Conservation (phyloP, 2,329 filamentous ascomycete species). For the Colletotrichum simmondsii region DNA sequence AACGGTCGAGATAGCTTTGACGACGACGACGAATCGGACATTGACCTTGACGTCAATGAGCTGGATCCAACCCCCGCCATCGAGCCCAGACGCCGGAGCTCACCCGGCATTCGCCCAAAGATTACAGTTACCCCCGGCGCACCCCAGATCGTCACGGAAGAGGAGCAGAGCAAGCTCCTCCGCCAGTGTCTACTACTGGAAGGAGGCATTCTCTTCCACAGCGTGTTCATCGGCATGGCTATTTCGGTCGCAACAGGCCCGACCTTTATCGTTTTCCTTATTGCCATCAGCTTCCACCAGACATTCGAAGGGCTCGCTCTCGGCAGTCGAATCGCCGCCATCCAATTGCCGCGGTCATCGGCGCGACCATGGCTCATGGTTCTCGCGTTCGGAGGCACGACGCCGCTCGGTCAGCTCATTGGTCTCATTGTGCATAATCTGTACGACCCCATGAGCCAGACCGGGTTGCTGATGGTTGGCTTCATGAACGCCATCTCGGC, state of each 20-base stretch:
- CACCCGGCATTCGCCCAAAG: constrained; percentile 41
- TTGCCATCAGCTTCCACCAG: constrained; percentile 87
- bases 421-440: constrained; percentile 81
- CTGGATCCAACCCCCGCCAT: constrained; percentile 55
- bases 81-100: constrained; percentile 37
- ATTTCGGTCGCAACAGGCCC: constrained; percentile 84
- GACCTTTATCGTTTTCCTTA: constrained; percentile 81
- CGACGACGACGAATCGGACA: constrained; percentile 63
- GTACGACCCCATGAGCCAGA: constrained; percentile 82
- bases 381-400: constrained; percentile 75
- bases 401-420: constrained; percentile 75
- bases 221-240: constrained; percentile 88
- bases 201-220: constrained; percentile 87
- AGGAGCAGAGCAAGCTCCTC: constrained; percentile 74
- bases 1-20: constrained; percentile 37
- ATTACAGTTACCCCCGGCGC: constrained; percentile 20
- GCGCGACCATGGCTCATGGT: constrained; percentile 87
- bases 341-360: constrained; percentile 80
- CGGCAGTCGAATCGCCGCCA: constrained; percentile 84
- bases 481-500: constrained; percentile 89
- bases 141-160: constrained; percentile 46
- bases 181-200: constrained; percentile 84
- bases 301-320: constrained; percentile 90
- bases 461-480: constrained; percentile 83
- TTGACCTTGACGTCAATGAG: constrained; percentile 71